Conservation (phyloP, 2,329 filamentous ascomycete species). For the Rhytidhysteron rufulum region DNA sequence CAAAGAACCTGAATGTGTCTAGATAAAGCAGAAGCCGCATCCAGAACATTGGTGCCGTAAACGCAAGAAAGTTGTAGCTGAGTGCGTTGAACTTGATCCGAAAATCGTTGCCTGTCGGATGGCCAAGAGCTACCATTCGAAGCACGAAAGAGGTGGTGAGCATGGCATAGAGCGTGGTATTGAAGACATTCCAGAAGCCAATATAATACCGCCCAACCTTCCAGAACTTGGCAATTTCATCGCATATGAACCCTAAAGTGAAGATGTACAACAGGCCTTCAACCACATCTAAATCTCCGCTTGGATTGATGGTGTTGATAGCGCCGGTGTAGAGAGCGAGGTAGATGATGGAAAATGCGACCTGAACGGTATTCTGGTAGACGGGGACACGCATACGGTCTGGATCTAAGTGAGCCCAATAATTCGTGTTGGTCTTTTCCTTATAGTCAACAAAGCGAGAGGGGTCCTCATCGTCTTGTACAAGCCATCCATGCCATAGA, state of each 20-base stretch:
- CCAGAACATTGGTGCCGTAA: conserved; percentile 96
- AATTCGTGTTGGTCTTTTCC: conserved; percentile 72
- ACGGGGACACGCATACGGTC: conserved; percentile 89
- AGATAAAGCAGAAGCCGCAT: conserved; percentile 86
- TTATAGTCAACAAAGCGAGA: conserved; percentile 86
- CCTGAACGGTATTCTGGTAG: conserved; percentile 88
- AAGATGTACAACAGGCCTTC: conserved; percentile 87
- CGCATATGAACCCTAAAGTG: conserved; percentile 84
- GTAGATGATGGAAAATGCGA: conserved; percentile 79
- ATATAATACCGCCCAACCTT: conserved; percentile 91
- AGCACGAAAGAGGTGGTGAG: conserved; percentile 74
- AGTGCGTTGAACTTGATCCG: conserved; percentile 69
- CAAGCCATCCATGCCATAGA: conserved; percentile 92
- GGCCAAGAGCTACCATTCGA: conserved; percentile 71
- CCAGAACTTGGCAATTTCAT: conserved; percentile 85
- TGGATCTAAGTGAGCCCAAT: conserved; percentile 81
- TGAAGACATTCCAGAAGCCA: conserved; percentile 97
- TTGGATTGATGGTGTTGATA: conserved; percentile 89
- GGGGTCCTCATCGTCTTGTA: conserved; percentile 91
- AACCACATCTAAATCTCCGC: conserved; percentile 76
- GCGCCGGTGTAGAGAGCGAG: conserved; percentile 81
- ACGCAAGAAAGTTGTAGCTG: conserved; percentile 91
- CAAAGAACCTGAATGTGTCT: conserved; percentile 92
- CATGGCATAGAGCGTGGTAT: conserved; percentile 74
- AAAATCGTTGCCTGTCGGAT: conserved; percentile 47